A percentile compares a stretch with the other conserved stretches of the same genome.
These are phyloP conservation scores for Sclerotinia borealis DNA, from an alignment of 2,329 filamentous ascomycete species.

Conservation along the genomic window DNA sequence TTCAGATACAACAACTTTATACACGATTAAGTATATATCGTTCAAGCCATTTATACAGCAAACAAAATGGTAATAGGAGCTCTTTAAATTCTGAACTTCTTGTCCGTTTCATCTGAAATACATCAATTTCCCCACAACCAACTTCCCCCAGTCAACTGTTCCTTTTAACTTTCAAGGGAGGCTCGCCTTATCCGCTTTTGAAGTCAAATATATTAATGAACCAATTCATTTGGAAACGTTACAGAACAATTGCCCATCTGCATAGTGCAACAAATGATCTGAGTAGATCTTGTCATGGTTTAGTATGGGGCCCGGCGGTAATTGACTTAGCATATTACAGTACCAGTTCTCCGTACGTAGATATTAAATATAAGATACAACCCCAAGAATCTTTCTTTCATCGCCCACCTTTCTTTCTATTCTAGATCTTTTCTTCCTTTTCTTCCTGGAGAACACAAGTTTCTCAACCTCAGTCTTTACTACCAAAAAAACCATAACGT, in stretches of 20 bases:
- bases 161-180: background rate
- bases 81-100: too few relatives aligned
- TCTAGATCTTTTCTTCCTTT: background rate
- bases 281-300: background rate
- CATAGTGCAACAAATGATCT: background rate
- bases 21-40: too few relatives aligned
- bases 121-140: background rate
- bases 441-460: background rate
- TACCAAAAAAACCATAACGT: constrained; percentile 1
- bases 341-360: background rate
- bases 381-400: background rate
- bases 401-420: background rate
- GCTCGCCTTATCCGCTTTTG: background rate
- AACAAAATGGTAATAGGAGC: background rate
- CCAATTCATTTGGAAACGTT: background rate
- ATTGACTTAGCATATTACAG: background rate
- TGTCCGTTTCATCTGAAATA: background rate
- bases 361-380: background rate
- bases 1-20: too few relatives aligned
- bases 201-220: background rate
- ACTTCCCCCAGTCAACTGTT: background rate
- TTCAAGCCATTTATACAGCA: background rate
- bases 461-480: constrained; percentile 8
- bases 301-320: background rate
- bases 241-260: background rate